Evolutionary conservation across 257 asterid species (phyloP).

Genomic region (Craterostigma plantagineum): DNA sequence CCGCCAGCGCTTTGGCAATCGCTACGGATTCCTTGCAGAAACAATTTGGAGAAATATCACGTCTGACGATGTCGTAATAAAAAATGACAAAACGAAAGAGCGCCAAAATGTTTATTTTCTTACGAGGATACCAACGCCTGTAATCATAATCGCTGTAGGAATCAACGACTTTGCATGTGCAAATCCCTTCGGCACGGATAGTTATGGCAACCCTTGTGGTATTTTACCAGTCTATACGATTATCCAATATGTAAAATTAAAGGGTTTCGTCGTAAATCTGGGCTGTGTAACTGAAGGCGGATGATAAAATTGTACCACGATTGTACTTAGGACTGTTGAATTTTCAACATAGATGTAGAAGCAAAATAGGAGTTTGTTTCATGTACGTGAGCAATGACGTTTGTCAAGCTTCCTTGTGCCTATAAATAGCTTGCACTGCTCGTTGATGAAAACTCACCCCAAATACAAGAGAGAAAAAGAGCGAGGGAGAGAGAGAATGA

Average conservation of each 20-base stretch:
- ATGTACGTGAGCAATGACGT: no score
- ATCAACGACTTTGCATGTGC: conserved; percentile 43
- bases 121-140: conserved; percentile 97
- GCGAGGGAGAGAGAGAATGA: no score
- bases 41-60: neutral
- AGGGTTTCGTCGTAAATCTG: no score
- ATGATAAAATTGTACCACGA: conserved; percentile 42
- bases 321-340: conserved; percentile 71
- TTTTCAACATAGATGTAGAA: no score
- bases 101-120: conserved; percentile 10
- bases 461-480: no score
- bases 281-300: conserved; percentile 70
- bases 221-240: conserved; percentile 58
- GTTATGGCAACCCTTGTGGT: conserved; percentile 83
- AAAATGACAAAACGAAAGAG: no score
- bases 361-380: no score
- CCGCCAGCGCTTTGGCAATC: conserved; percentile 96
- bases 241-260: no score
- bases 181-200: conserved; percentile 76
- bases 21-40: conserved; percentile 73
- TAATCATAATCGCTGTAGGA: conserved; percentile 79
- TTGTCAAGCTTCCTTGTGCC: no score
- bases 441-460: no score
- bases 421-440: no score
- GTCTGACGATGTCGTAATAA: no score